Evolutionary conservation across 169 alveolate genomes (phyloP).

Genomic region (Plasmodium gallinaceum): DNA sequence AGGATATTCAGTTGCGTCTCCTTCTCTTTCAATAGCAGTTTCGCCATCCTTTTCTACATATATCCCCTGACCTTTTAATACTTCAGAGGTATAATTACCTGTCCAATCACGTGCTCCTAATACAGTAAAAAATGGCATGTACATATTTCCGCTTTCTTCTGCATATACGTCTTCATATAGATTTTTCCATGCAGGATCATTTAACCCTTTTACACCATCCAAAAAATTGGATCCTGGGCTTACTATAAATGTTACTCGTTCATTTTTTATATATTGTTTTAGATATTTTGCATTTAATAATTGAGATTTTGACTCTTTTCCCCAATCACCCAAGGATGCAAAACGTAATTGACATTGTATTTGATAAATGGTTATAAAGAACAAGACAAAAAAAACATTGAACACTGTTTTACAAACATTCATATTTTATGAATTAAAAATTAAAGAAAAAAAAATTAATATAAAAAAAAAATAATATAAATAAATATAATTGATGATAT

Average conservation of each 20-base stretch:
- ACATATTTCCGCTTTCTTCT: conserved; percentile 86
- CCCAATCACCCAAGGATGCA: conserved; percentile 92
- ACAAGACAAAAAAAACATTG: conserved; percentile 68
- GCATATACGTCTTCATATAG: conserved; percentile 86
- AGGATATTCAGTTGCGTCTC: conserved; percentile 80
- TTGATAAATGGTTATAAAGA: conserved; percentile 60
- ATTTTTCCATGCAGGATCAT: conserved; percentile 86
- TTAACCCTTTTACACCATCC: conserved; percentile 86
- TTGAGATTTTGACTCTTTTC: conserved; percentile 85
- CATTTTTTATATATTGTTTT: conserved; percentile 83
- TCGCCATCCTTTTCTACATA: conserved; percentile 78
- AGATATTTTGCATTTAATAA: conserved; percentile 86
- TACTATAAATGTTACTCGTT: conserved; percentile 87
- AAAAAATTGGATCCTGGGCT: conserved; percentile 91
- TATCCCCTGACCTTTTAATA: conserved; percentile 83
- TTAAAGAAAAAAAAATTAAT: not conserved
- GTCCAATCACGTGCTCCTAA: conserved; percentile 91
- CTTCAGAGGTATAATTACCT: conserved; percentile 88
- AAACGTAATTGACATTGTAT: conserved; percentile 86
- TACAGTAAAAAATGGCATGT: conserved; percentile 90
- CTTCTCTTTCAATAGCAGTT: conserved; percentile 55
- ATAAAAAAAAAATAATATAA: not conserved
- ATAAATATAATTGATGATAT: too few species aligned
- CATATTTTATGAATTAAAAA: conserved; percentile 19
- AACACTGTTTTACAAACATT: conserved; percentile 63